Conservation (phyloP, 2,329 filamentous ascomycete genomes). For the Dactylellina drechsleri region DNA sequence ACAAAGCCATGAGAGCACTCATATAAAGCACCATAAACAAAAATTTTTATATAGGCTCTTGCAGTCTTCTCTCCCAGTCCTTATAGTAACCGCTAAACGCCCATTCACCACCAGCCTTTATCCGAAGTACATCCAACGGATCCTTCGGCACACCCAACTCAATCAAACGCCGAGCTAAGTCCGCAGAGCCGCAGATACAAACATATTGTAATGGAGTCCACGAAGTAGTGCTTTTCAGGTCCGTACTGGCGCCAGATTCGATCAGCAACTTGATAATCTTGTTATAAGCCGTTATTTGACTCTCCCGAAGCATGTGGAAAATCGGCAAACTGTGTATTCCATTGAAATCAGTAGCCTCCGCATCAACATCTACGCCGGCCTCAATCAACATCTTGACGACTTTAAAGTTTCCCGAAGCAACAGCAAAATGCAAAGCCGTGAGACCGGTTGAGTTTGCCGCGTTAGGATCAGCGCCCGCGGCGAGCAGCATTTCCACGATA, state of each 20-base stretch:
- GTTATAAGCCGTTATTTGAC: slow-evolving; percentile 39
- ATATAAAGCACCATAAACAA: no score
- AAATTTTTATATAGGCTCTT: slow-evolving; percentile 16
- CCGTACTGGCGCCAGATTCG: slow-evolving; percentile 42
- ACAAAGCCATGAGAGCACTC: no score
- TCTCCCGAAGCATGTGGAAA: slow-evolving; percentile 34
- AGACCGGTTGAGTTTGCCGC: slow-evolving; percentile 59
- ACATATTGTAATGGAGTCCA: slow-evolving; percentile 46
- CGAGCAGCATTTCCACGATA: slow-evolving; percentile 60
- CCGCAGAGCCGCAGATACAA: slow-evolving; percentile 26
- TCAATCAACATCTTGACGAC: slow-evolving; percentile 53
- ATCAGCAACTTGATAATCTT: slow-evolving; percentile 56
- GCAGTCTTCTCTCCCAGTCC: slow-evolving; percentile 27
- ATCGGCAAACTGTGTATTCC: slow-evolving; percentile 32
- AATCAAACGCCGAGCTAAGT: slow-evolving; percentile 18
- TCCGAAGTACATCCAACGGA: slow-evolving; percentile 22
- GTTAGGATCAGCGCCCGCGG: slow-evolving; percentile 62
- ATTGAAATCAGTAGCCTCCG: slow-evolving; percentile 6
- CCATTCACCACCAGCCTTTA: slow-evolving; percentile 2
- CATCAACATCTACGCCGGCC: slow-evolving; percentile 50
- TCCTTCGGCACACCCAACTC: slow-evolving; percentile 32
- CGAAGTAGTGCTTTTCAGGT: not conserved
- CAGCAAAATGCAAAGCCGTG: slow-evolving; percentile 54
- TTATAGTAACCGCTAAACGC: slow-evolving; percentile 28
- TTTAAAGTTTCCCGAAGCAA: slow-evolving; percentile 51